A percentile compares a stretch with the other conserved stretches of the same genome.
These are phyloP conservation scores for Suillus alpinus DNA, from an alignment of 768 basidiomycete genomes.

Conservation along the genomic window DNA sequence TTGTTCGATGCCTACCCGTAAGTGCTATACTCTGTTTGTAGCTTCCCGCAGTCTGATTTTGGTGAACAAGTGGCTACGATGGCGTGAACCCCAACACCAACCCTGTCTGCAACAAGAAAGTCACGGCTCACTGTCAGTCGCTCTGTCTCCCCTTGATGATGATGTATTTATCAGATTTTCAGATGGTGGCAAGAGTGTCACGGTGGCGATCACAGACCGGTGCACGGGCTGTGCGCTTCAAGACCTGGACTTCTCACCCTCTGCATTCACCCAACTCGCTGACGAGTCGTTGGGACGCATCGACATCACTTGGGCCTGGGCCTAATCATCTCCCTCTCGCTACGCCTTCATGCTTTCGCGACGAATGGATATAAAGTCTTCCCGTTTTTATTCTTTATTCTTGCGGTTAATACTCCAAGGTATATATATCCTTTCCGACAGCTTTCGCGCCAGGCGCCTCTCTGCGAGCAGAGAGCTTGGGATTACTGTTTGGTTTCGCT, in stretches of 20 bases:
- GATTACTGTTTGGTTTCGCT: slow-evolving; percentile 11
- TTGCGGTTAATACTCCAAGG: slow-evolving; percentile 14
- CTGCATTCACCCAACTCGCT: slow-evolving; percentile 54
- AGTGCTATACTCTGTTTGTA: slow-evolving; percentile 9
- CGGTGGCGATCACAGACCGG: slow-evolving; percentile 56
- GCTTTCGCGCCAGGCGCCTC: slow-evolving; percentile 4
- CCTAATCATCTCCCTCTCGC: slow-evolving; percentile 11
- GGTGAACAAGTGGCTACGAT: slow-evolving; percentile 44
- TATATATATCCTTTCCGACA: not conserved
- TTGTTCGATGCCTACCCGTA: slow-evolving; percentile 37
- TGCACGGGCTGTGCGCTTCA: slow-evolving; percentile 51
- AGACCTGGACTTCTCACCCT: slow-evolving; percentile 63
- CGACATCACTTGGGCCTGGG: slow-evolving; percentile 50
- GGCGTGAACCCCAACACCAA: slow-evolving; percentile 70
- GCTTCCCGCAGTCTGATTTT: slow-evolving; percentile 2
- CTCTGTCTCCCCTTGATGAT: not conserved
- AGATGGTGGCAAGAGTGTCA: slow-evolving; percentile 53
- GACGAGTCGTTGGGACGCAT: slow-evolving; percentile 48
- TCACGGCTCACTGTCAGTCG: slow-evolving; percentile 47
- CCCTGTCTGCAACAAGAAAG: slow-evolving; percentile 59
- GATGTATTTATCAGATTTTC: slow-evolving; percentile 9
- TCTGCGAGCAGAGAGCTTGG: slow-evolving; percentile 28
- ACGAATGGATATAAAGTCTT: not conserved
- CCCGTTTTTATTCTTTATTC: slow-evolving; percentile 26
- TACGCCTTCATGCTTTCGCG: not conserved